Conservation (phyloP, 352 stramenopile genomes). For the Aphanomyces invadans region DNA sequence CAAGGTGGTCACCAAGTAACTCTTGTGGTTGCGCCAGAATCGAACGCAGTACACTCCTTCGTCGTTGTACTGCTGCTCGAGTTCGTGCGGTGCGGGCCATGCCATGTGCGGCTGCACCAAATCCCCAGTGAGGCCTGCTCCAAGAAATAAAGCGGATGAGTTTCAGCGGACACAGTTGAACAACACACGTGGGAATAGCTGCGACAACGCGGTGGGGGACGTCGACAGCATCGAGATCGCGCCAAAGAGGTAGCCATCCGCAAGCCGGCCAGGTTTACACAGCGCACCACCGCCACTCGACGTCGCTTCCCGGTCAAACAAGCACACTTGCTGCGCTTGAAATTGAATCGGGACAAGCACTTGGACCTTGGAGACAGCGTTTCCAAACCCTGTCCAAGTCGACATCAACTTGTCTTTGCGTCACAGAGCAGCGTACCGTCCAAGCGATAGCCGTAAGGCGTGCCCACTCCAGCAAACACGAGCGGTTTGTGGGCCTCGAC, state of each 20-base stretch:
- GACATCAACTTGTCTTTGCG: neutral
- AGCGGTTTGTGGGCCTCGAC: conserved; percentile 74
- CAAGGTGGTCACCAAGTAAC: conserved; percentile 40
- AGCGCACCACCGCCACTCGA: conserved; percentile 38
- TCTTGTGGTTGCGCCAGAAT: conserved; percentile 79
- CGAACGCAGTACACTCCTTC: conserved; percentile 81
- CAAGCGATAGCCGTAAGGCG: conserved; percentile 60
- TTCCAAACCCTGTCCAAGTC: conserved; percentile 22
- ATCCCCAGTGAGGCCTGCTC: conserved; percentile 49
- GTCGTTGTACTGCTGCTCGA: conserved; percentile 83
- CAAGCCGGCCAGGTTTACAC: conserved; percentile 53
- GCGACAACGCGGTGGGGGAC: conserved; percentile 58
- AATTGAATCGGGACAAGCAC: conserved; percentile 76
- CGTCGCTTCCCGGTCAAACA: conserved; percentile 71
- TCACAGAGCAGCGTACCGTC: conserved; percentile 36
- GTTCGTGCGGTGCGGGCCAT: conserved; percentile 35
- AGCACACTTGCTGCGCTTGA: conserved; percentile 61
- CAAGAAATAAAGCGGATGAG: conserved; percentile 28
- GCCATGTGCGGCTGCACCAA: conserved; percentile 30
- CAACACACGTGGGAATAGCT: conserved; percentile 46
- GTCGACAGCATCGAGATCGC: conserved; percentile 76
- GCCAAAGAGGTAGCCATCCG: conserved; percentile 72
- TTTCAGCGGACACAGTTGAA: neutral
- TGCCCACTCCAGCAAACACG: conserved; percentile 57
- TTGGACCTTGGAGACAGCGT: conserved; percentile 54